These are phyloP conservation scores for Chaetoceros muelleri DNA, from an alignment of 108 stramenopile genomes.

Conservation along the genomic window DNA sequence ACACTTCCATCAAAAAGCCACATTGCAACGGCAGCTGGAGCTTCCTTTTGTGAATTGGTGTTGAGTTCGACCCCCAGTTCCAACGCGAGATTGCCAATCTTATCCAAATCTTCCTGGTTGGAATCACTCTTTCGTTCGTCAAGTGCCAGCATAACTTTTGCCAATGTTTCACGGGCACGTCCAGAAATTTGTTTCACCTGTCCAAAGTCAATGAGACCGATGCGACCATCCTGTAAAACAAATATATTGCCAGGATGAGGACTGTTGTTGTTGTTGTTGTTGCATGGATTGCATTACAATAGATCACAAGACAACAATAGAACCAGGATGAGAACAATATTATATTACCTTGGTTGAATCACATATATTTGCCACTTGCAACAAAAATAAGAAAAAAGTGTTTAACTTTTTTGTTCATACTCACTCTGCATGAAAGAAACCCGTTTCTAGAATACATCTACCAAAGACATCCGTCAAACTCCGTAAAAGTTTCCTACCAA, in stretches of 20 bases:
- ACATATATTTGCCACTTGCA: neutral
- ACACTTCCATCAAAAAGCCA: constrained; percentile 85
- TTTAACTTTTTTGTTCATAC: neutral
- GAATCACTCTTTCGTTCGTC: constrained; percentile 62
- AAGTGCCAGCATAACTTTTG: constrained; percentile 84
- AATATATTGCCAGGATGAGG: constrained; percentile 86
- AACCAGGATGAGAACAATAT: constrained; percentile 22
- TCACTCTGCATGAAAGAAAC: constrained; percentile 88
- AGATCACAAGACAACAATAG: neutral
- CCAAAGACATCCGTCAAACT: constrained; percentile 87
- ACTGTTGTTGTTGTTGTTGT: constrained; percentile 7
- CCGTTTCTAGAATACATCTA: constrained; percentile 84
- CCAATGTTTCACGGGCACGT: constrained; percentile 65
- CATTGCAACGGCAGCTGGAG: constrained; percentile 81
- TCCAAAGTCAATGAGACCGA: constrained; percentile 92
- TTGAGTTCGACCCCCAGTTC: constrained; percentile 81
- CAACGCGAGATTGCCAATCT: constrained; percentile 62
- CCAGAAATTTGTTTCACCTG: constrained; percentile 87
- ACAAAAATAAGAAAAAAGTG: neutral
- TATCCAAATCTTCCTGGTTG: constrained; percentile 53
- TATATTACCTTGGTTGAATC: too few species aligned
- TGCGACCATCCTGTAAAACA: constrained; percentile 80
- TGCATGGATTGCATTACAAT: neutral
- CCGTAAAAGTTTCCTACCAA: constrained; percentile 67
- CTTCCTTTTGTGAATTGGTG: constrained; percentile 59